These are phyloP conservation scores for Penicillium angulare DNA, from an alignment of 495 filamentous ascomycete species.

Conservation along the genomic window DNA sequence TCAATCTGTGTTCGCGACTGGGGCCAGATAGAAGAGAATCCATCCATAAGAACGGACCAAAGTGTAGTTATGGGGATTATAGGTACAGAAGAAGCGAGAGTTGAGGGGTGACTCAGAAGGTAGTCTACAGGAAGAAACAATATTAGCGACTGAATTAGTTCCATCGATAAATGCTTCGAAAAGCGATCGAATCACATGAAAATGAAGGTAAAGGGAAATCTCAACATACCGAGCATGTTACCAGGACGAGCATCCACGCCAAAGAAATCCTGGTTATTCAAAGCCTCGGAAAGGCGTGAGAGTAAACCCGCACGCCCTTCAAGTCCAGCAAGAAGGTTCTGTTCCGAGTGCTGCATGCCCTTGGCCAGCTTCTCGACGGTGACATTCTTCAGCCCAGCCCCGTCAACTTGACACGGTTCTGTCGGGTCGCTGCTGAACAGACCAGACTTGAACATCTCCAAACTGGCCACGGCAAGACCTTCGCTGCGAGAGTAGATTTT, in stretches of 20 bases:
- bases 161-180: background rate
- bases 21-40: conserved; percentile 87
- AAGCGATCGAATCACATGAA: background rate
- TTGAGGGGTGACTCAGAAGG: conserved; percentile 85
- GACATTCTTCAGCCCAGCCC: conserved; percentile 70
- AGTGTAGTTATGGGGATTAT: conserved; percentile 89
- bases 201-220: background rate
- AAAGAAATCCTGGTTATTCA: conserved; percentile 82
- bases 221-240: conserved; percentile 81
- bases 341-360: conserved; percentile 78
- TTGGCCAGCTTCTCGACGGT: conserved; percentile 71
- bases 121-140: conserved; percentile 60
- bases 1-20: conserved; percentile 83
- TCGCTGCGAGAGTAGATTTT: conserved; percentile 82
- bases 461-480: conserved; percentile 85
- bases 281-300: conserved; percentile 68
- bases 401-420: conserved; percentile 89
- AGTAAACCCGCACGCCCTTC: conserved; percentile 83
- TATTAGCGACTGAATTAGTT: background rate
- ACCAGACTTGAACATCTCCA: conserved; percentile 98
- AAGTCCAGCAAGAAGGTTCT: conserved; percentile 82
- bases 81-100: conserved; percentile 79
- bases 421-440: conserved; percentile 79
- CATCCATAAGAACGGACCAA: conserved; percentile 87
- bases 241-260: conserved; percentile 83